A percentile compares a stretch with the other conserved stretches of the same genome.
Conservation (phyloP, 805 yeast genomes). For the Saccharomycopsis sp. region DNA sequence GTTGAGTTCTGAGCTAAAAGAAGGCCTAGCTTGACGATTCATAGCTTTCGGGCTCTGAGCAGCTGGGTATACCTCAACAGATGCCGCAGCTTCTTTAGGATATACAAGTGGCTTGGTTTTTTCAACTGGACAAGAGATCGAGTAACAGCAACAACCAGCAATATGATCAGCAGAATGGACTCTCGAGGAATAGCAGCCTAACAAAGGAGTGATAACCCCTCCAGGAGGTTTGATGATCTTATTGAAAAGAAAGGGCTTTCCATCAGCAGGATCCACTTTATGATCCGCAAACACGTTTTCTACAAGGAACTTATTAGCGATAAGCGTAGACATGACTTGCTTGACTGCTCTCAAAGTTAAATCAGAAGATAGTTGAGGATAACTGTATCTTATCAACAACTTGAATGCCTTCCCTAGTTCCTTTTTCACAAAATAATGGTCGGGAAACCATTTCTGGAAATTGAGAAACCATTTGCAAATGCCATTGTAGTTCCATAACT, state of each 20-base stretch:
- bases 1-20: not conserved
- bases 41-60: not conserved
- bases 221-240: not conserved
- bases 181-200: conserved; percentile 9
- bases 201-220: conserved; percentile 12
- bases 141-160: conserved; percentile 9
- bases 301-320: not conserved
- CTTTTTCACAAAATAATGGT: conserved; percentile 10
- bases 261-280: conserved; percentile 5
- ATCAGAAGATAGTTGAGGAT: conserved; percentile 4
- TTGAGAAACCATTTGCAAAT: conserved; percentile 14
- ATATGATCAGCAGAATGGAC: not conserved
- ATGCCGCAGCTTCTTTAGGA: not conserved
- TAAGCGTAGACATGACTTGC: conserved; percentile 1
- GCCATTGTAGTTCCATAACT: conserved; percentile 14
- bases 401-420: conserved; percentile 10
- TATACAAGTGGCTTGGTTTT: not conserved
- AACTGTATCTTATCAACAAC: conserved; percentile 2
- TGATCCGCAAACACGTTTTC: conserved; percentile 8
- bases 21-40: not conserved
- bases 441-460: conserved; percentile 13
- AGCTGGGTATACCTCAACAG: not conserved
- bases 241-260: conserved; percentile 2
- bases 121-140: conserved; percentile 15
- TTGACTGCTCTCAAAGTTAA: conserved; percentile 2